These are phyloP conservation scores for Paramecium octaurelia DNA, from an alignment of 73 alveolate species.

Conservation along the genomic window DNA sequence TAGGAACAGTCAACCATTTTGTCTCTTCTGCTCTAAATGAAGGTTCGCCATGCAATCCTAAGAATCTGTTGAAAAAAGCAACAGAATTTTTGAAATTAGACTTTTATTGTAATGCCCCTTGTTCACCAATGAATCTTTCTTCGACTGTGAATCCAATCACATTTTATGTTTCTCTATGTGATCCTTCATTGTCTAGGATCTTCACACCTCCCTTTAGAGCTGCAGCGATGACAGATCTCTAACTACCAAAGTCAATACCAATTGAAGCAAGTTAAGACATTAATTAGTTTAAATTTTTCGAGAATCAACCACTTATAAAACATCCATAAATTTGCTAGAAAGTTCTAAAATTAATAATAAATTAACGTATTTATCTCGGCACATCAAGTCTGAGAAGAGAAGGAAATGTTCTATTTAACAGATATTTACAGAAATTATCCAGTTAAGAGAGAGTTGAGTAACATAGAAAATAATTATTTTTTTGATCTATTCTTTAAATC, in stretches of 20 bases:
- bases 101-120: constrained; percentile 67
- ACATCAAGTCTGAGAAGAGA: neutral
- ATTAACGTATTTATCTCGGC: neutral
- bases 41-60: constrained; percentile 77
- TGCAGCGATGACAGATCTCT: constrained; percentile 80
- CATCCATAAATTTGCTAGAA: neutral
- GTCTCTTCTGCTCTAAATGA: constrained; percentile 76
- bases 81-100: constrained; percentile 80
- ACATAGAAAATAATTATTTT: too few relatives aligned
- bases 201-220: constrained; percentile 85
- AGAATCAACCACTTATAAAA: neutral
- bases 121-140: constrained; percentile 82
- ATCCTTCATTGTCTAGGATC: constrained; percentile 75
- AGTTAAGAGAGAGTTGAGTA: neutral
- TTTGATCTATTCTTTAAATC: too few relatives aligned
- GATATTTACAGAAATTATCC: neutral
- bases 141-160: constrained; percentile 76
- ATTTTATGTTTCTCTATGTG: constrained; percentile 77
- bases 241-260: constrained; percentile 87
- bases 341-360: neutral
- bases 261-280: constrained; percentile 66
- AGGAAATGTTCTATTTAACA: neutral
- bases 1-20: constrained; percentile 72
- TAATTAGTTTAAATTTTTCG: neutral
- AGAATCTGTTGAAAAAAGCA: constrained; percentile 65